phyloP scores from a whole-genome alignment of 805 yeast genomes.

The Lipomyces yamanashiensis region DNA sequence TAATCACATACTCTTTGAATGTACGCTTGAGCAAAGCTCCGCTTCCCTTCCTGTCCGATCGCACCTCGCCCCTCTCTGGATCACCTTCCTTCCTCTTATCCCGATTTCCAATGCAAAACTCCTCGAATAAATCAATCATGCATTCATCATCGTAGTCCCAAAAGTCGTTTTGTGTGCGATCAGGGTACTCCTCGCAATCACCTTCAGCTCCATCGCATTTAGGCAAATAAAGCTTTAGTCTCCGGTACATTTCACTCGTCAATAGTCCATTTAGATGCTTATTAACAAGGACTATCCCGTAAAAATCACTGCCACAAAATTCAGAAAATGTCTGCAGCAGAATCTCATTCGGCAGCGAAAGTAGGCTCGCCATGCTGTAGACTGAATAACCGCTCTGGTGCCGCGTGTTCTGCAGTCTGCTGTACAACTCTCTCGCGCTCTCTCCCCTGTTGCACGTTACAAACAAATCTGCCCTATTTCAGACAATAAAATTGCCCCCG shows the following conservation, averaged over 20 bases:
- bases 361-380: constrained; percentile 13
- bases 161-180: neutral
- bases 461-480: neutral
- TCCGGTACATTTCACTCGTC: constrained; percentile 32
- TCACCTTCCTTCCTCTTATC: neutral
- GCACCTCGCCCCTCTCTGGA: neutral
- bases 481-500: neutral
- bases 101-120: constrained; percentile 18
- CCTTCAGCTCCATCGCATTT: neutral
- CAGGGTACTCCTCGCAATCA: constrained; percentile 4
- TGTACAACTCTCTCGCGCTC: no score
- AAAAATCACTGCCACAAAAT: constrained; percentile 35
- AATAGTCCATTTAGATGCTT: constrained; percentile 26
- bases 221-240: constrained; percentile 27
- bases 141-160: constrained; percentile 19
- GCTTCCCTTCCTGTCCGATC: constrained; percentile 23
- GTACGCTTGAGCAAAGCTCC: constrained; percentile 34
- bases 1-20: constrained; percentile 25
- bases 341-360: constrained; percentile 34
- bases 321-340: constrained; percentile 21
- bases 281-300: constrained; percentile 33
- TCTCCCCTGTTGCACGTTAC: no score
- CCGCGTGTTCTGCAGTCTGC: no score
- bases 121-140: constrained; percentile 21
- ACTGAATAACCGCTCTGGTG: neutral